Conservation (phyloP, 176 grass and related monocot species). For the Bonia amplexicaulis region DNA sequence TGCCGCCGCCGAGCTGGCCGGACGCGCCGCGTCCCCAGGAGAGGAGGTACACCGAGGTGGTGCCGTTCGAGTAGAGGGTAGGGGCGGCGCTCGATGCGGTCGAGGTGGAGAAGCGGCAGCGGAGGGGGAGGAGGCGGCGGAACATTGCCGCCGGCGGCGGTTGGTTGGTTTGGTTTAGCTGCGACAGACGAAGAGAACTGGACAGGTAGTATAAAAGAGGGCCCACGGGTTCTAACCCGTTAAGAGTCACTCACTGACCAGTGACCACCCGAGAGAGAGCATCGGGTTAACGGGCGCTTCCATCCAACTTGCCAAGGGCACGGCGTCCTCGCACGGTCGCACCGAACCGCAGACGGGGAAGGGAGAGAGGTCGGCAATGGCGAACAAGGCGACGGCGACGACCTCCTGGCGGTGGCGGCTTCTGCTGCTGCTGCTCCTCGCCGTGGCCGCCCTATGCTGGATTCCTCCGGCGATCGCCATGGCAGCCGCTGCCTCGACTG, state of each 20-base stretch:
- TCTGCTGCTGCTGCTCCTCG: constrained; percentile 23
- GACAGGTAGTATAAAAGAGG: background rate
- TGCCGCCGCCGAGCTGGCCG: constrained; percentile 80
- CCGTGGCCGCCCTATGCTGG: constrained; percentile 45
- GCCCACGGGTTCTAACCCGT: background rate
- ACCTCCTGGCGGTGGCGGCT: constrained; percentile 51
- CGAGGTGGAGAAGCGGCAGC: constrained; percentile 39
- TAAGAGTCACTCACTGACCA: background rate
- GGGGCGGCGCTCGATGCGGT: constrained; percentile 1
- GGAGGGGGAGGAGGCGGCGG: constrained; percentile 25
- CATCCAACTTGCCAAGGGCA: constrained; percentile 11
- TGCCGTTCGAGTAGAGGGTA: constrained; percentile 22
- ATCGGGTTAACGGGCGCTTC: constrained; percentile 35
- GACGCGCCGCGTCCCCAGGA: constrained; percentile 90
- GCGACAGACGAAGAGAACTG: background rate
- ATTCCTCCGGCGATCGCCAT: constrained; percentile 53
- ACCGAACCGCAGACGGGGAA: background rate
- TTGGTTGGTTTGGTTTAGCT: background rate
- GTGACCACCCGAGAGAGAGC: background rate
- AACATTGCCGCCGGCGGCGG: constrained; percentile 45
- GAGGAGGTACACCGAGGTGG: constrained; percentile 43
- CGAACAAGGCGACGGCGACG: constrained; percentile 40
- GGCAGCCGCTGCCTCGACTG: constrained; percentile 27
- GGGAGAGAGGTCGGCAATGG: constrained; percentile 15
- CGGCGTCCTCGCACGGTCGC: background rate